Base-by-base conservation (phyloP, 768 basidiomycete genomes). In the Tulasnella sp. region DNA sequence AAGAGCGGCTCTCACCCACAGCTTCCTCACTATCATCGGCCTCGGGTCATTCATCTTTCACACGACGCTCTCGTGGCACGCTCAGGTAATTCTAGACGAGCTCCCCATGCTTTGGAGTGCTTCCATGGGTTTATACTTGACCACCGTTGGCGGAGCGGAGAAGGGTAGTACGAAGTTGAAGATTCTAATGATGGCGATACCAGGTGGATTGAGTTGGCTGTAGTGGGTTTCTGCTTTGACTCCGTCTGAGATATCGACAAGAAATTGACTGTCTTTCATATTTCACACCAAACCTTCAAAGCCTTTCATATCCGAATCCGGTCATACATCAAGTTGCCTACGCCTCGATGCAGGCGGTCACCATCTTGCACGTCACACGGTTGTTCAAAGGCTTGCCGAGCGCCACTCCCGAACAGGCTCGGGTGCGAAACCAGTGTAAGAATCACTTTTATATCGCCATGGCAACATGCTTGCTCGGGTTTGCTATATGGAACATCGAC, bases 51-150 rank as follows among this genome's bases (percentile, higher is more conserved):
- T 66, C 48, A 68, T 68, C 21, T 72, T 72, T 53, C 71, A 72
- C 58, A 60, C 63, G 64, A 70, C 67, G n/a, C 60, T 72, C 45
- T 64, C 61, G 49, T 72, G 69, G 69, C 65, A 66, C 29, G 70
- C 69, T 66, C 71, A 72, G 62, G 56, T 58, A 27, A 19, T 59
- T 51, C 65, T 72, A 66, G 71, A 72, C 52, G 71, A 72, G 58
- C 50, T 72, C 27, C 71, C 71, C 12, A 72, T 72, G 71, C 71
- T 72, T 48, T 72, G 70, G 63, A 61, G 67, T 15, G 63, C 69
- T 9, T 65, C 67, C 21, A 64, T 66, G 34, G 66, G 65, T 38
- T 63, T 65, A 10, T 68, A 68, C 43, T 60, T 70, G 7, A 52
- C 65, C 3, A 53, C 68, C 9, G 48, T 41, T 30, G 56, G 29